These are phyloP conservation scores for Colletotrichum liriopes DNA, from an alignment of 2,329 filamentous ascomycete species.

Conservation along the genomic window DNA sequence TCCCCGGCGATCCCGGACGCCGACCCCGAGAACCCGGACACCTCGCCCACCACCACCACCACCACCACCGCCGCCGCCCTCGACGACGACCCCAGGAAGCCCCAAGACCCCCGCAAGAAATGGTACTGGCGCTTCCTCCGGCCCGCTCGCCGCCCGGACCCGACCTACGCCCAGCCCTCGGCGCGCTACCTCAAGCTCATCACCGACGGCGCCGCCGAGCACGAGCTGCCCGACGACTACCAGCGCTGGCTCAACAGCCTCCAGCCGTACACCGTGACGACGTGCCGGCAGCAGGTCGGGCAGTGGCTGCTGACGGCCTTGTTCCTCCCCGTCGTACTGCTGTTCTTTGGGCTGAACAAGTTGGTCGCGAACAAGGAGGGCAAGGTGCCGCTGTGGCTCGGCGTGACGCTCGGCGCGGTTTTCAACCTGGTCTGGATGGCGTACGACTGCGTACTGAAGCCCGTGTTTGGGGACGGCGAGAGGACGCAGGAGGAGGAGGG, in stretches of 20 bases:
- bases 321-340: constrained; percentile 53
- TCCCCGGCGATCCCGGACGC: constrained; percentile 69
- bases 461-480: constrained; percentile 89
- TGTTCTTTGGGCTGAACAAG: constrained; percentile 46
- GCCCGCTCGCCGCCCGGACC: constrained; percentile 71
- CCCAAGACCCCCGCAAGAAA: constrained; percentile 49
- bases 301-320: constrained; percentile 69
- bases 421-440: constrained; percentile 62
- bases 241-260: constrained; percentile 79
- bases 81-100: constrained; percentile 34
- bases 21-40: constrained; percentile 43
- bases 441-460: constrained; percentile 66
- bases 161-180: constrained; percentile 85
- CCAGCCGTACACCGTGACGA: constrained; percentile 80
- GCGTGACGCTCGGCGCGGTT: constrained; percentile 66
- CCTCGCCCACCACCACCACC: too few species aligned
- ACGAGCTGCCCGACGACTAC: constrained; percentile 85
- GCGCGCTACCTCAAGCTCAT: constrained; percentile 87
- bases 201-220: constrained; percentile 83
- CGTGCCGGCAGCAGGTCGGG: constrained; percentile 76
- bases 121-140: constrained; percentile 65
- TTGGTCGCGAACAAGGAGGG: constrained; percentile 78
- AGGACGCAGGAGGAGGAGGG: constrained; percentile 61
- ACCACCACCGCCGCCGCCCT: too few species aligned
- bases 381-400: constrained; percentile 78